Evolutionary conservation across 2,329 filamentous ascomycete species (phyloP).

Genomic region (Botrytis squamosa): DNA sequence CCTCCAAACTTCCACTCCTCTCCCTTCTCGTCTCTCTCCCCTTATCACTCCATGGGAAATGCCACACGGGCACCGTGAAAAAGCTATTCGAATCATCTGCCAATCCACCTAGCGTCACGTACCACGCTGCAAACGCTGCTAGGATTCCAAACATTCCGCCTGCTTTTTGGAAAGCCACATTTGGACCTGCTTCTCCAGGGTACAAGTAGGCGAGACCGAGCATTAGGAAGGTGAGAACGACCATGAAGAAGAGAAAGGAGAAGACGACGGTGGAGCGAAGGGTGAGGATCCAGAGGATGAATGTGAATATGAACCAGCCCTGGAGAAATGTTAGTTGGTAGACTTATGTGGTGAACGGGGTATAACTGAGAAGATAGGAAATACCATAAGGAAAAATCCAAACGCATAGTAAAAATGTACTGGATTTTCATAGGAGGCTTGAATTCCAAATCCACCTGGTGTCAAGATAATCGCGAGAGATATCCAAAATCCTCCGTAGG

Average conservation of each 20-base stretch:
- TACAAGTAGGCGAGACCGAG: background rate
- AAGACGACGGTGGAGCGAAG: background rate
- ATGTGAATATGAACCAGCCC: background rate
- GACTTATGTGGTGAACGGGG: background rate
- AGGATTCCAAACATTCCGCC: background rate
- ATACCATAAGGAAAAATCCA: background rate
- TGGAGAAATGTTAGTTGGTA: background rate
- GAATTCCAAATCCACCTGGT: background rate
- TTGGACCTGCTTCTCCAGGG: background rate
- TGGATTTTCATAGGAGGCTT: background rate
- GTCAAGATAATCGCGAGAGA: background rate
- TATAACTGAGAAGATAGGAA: rapidly evolving
- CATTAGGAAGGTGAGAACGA: background rate
- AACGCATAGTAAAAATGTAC: background rate
- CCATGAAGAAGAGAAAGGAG: background rate
- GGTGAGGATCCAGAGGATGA: background rate
- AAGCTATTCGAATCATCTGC: background rate
- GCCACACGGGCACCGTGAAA: background rate
- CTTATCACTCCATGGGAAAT: background rate
- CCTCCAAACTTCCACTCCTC: background rate
- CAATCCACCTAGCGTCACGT: background rate
- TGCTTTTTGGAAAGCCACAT: background rate
- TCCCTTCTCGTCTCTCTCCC: background rate
- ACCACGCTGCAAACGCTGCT: background rate
- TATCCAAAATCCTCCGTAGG: background rate